Base-by-base conservation (phyloP, 495 filamentous ascomycete species). In the Schizothecium vesticola region DNA sequence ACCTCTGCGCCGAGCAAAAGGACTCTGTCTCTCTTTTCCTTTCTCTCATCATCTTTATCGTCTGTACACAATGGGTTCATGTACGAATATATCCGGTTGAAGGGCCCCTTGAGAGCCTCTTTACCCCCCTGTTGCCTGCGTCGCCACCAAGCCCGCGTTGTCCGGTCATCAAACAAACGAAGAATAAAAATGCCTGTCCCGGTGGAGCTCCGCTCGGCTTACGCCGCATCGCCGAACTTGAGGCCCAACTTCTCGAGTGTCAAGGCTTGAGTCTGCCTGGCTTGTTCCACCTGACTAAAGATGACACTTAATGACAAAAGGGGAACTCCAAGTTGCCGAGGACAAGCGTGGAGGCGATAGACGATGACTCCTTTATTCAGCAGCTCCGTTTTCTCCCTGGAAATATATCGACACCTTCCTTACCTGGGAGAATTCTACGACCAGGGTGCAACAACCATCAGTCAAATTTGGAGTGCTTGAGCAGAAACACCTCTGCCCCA, bases 71-170 rank as follows among this genome's bases (percentile, higher is more conserved):
- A 26, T 13, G 2, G 1, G 24, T 1, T 3, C 23, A 28, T 8
- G 58, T n/a, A 56, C 22, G 22, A 11, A 24, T 25, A 28, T 23
- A 26, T 59, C 24, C 58, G 13, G 10, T 16, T n/a, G 2, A 55
- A 16, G 12, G 65, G 22, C 29, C 57, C 29, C 31, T 9, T 16
- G 5, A 29, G 24, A 61, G 11, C 16, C 60, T 11, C 31, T 56
- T 21, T 23, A n/a, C 7, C 55, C 51, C 51, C 28, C 26, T 57
- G 51, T 7, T 31, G 51, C 26, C 51, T 31, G 19, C 19, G 28
- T 65, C 26, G 63, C 63, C 63, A 64, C 61, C 31, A 51, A 51
- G n/a, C 58, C 56, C 58, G 24, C 65, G 65, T 66, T 66, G 65
- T 51, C 57, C 13, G 19, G 65, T 23, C 65, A 66, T 19, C 57